These are phyloP conservation scores for Osmanthus fragrans DNA, from an alignment of 257 asterid species.

Conservation along the genomic window DNA sequence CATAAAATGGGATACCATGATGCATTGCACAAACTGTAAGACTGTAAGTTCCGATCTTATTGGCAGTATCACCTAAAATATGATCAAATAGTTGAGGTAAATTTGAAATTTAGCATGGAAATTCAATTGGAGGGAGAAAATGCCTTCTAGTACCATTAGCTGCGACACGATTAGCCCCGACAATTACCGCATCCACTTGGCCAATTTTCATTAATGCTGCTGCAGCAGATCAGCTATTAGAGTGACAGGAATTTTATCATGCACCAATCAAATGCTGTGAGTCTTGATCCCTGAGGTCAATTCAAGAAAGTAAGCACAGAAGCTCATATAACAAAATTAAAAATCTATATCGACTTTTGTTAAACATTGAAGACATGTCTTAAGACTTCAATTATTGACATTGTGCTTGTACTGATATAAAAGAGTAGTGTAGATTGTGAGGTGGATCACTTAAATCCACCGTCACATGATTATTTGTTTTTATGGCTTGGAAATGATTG, in stretches of 20 bases:
- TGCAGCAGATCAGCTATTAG: slow-evolving; percentile 93
- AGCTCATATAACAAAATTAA: slow-evolving; percentile 1
- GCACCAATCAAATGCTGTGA: slow-evolving; percentile 94
- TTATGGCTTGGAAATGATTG: too few relatives aligned
- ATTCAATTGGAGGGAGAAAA: background rate
- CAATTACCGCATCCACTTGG: slow-evolving; percentile 74
- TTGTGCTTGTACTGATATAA: too few relatives aligned
- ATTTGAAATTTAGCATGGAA: slow-evolving; percentile 1
- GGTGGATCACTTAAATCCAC: too few relatives aligned
- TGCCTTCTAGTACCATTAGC: too few relatives aligned
- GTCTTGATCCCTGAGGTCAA: slow-evolving; percentile 77
- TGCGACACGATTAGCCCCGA: slow-evolving; percentile 97
- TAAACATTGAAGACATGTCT: too few relatives aligned
- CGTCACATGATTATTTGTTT: too few relatives aligned
- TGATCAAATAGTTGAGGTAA: background rate
- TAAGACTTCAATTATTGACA: too few relatives aligned
- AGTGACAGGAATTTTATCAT: slow-evolving; percentile 87
- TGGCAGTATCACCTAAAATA: slow-evolving; percentile 87
- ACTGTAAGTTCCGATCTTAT: slow-evolving; percentile 92
- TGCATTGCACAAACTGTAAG: slow-evolving; percentile 78
- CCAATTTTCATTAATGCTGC: slow-evolving; percentile 89
- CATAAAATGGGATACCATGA: slow-evolving; percentile 80
- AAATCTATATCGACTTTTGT: background rate
- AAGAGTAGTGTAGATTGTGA: too few relatives aligned
- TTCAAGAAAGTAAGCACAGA: slow-evolving; percentile 11